Evolutionary conservation across 1,284 basidiomycete genomes (phyloP).

Genomic region (Trichosporon coremiiforme): DNA sequence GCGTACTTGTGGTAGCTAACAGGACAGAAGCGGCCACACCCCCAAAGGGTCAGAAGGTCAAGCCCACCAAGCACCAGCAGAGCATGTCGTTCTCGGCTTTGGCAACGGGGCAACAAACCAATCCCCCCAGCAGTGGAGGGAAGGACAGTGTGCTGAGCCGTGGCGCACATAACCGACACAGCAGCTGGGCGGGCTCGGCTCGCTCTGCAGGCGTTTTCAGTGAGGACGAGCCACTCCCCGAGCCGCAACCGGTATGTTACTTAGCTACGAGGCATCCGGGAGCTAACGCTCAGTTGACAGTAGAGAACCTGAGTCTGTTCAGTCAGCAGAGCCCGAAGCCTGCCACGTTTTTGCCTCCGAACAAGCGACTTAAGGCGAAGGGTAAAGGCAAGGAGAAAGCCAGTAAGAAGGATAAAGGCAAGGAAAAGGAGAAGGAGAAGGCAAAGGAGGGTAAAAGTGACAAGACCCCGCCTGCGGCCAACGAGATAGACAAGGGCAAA

Average conservation of each 20-base stretch:
- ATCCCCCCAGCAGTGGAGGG: neutral
- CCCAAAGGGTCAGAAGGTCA: neutral
- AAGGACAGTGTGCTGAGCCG: neutral
- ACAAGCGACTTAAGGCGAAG: neutral
- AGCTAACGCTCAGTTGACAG: conserved; percentile 8
- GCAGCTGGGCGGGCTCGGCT: neutral
- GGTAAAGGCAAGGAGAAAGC: neutral
- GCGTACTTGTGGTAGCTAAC: neutral
- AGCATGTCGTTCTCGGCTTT: neutral
- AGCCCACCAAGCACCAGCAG: neutral
- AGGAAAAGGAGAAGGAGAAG: neutral
- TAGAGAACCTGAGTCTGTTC: conserved; percentile 9
- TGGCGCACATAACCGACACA: neutral
- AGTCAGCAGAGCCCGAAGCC: neutral
- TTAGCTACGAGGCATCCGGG: neutral
- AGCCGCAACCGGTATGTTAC: neutral
- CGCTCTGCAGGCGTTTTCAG: neutral
- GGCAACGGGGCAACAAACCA: neutral
- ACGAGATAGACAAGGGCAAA: neutral
- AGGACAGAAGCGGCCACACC: neutral
- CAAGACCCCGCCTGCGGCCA: neutral
- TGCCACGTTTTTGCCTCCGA: neutral
- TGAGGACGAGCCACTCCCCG: neutral
- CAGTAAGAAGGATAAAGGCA: neutral
- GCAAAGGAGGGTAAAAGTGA: neutral